Evolutionary conservation across 169 alveolate species (phyloP).

Genomic region (Eimeria sp.): DNA sequence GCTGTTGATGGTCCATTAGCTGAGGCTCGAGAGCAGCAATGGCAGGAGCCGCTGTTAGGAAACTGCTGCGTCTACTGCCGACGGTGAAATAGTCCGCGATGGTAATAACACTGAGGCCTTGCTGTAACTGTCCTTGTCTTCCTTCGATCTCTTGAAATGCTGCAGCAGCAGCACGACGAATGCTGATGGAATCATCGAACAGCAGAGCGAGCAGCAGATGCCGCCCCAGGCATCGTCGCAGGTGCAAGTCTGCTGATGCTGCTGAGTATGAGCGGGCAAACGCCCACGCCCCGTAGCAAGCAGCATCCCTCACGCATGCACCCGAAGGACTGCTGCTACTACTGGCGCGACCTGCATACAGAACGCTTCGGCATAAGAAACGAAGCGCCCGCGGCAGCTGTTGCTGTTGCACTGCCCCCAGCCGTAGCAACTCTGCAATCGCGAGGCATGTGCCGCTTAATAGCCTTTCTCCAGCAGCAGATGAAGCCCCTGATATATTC

Average conservation of each 20-base stretch:
- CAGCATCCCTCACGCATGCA: not conserved
- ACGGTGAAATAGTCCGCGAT: slow-evolving; percentile 48
- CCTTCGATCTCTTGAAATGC: slow-evolving; percentile 82
- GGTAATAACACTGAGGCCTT: slow-evolving; percentile 68
- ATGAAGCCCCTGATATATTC: too few relatives aligned
- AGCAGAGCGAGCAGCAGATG: slow-evolving; percentile 49
- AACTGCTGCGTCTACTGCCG: slow-evolving; percentile 21
- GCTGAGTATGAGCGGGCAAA: too few relatives aligned
- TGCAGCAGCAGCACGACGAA: slow-evolving; percentile 42
- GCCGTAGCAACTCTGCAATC: too few relatives aligned
- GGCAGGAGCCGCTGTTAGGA: slow-evolving; percentile 10
- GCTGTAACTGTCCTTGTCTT: slow-evolving; percentile 81
- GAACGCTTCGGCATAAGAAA: too few relatives aligned
- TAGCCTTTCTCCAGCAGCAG: too few relatives aligned
- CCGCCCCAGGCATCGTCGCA: not conserved
- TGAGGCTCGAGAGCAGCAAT: slow-evolving; percentile 61
- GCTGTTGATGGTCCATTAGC: not conserved
- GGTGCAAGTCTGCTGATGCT: too few relatives aligned
- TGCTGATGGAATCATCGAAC: not conserved
- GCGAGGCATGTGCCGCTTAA: too few relatives aligned
- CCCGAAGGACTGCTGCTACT: slow-evolving; percentile 37
- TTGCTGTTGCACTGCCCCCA: too few relatives aligned
- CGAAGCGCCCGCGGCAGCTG: too few relatives aligned
- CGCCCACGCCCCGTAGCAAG: too few relatives aligned
- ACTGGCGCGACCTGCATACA: not conserved